These are phyloP conservation scores for Rhizophora apiculata DNA, from an alignment of 345 rosid species.

Conservation along the genomic window DNA sequence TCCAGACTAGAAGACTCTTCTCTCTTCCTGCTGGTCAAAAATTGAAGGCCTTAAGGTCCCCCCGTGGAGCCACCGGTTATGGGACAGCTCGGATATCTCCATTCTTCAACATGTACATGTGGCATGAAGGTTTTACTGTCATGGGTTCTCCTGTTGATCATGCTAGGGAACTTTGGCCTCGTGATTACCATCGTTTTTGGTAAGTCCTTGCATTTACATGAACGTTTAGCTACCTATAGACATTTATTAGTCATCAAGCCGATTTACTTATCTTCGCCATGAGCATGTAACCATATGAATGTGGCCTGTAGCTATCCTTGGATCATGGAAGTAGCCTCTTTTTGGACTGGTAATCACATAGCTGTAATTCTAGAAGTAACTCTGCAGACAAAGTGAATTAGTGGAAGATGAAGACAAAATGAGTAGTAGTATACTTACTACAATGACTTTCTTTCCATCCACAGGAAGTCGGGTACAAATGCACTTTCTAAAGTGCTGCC, in stretches of 20 bases:
- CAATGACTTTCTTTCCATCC: not conserved
- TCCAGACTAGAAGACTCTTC: conserved; percentile 50
- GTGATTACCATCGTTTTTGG: conserved; percentile 55
- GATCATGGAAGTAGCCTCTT: no score
- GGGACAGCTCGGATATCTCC: conserved; percentile 69
- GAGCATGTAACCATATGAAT: no score
- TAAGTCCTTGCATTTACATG: conserved; percentile 41
- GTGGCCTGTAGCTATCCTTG: no score
- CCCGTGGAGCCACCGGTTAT: conserved; percentile 56
- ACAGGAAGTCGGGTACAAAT: not conserved
- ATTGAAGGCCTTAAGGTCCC: conserved; percentile 50
- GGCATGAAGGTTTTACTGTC: conserved; percentile 95
- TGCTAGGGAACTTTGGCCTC: conserved; percentile 70
- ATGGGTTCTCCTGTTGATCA: conserved; percentile 60
- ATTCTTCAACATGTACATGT: conserved; percentile 67
- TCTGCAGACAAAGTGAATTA: no score
- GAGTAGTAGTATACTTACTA: no score
- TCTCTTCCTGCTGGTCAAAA: conserved; percentile 59
- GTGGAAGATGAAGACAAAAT: no score
- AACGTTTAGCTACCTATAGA: conserved; percentile 13
- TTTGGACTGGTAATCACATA: no score
- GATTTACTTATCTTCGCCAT: no score
- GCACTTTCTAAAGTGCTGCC: not conserved
- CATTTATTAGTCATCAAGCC: no score
- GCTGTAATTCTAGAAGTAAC: no score